Conservation (phyloP, 2,329 filamentous ascomycete species). For the Dothideomycetes sp. region DNA sequence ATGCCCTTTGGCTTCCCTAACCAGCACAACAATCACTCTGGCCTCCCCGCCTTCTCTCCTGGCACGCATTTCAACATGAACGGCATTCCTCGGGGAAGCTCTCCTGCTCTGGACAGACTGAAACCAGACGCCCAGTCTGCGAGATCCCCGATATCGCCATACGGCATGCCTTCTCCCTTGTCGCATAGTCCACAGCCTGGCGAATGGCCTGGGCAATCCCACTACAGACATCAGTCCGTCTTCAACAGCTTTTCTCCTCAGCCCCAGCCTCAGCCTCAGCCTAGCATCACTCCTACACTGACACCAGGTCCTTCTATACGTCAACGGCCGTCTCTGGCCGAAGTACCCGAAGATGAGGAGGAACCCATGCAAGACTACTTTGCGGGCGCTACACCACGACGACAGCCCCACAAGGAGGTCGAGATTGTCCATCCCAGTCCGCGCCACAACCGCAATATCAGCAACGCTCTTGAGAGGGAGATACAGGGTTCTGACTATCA, state of each 20-base stretch:
- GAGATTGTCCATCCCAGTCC: conserved; percentile 53
- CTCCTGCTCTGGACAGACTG: conserved; percentile 30
- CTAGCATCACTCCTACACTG: conserved; percentile 40
- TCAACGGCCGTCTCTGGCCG: conserved; percentile 48
- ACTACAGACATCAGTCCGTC: conserved; percentile 15
- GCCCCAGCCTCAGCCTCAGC: conserved; percentile 16
- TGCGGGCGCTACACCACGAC: conserved; percentile 25
- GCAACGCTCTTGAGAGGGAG: conserved; percentile 69
- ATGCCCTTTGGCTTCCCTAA: conserved; percentile 56
- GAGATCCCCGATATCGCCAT: conserved; percentile 50
- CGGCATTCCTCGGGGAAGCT: conserved; percentile 32
- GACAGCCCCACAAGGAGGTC: conserved; percentile 34
- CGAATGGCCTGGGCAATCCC: conserved; percentile 11
- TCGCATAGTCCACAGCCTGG: conserved; percentile 5
- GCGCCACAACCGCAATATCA: conserved; percentile 61
- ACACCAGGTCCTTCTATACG: conserved; percentile 27
- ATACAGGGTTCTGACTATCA: conserved; percentile 82
- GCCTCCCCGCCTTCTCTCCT: conserved; percentile 33
- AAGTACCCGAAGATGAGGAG: conserved; percentile 66
- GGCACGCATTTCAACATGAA: conserved; percentile 18
- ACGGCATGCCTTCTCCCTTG: conserved; percentile 10
- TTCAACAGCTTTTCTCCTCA: conserved; percentile 21
- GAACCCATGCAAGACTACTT: conserved; percentile 32
- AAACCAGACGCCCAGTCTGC: conserved; percentile 29
- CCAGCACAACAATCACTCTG: conserved; percentile 51